These are phyloP conservation scores for Rhizoctonia solani DNA, from an alignment of 1,284 basidiomycete species.

Conservation along the genomic window DNA sequence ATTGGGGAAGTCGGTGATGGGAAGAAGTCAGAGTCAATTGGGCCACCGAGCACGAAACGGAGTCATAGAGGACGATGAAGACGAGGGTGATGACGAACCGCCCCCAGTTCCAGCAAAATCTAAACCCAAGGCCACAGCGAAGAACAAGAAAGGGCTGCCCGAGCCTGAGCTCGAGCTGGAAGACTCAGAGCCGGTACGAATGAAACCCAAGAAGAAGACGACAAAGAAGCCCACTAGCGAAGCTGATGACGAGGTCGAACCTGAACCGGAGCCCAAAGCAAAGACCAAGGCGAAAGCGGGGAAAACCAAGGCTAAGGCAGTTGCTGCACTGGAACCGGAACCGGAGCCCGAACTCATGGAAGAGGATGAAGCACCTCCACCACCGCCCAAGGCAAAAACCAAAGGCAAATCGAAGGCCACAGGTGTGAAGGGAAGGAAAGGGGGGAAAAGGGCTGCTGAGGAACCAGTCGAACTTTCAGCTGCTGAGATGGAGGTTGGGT, in stretches of 20 bases:
- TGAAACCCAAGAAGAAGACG: background rate
- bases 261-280: slow-evolving; percentile 9
- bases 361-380: background rate
- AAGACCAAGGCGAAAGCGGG: slow-evolving; percentile 3
- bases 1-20: slow-evolving; percentile 1
- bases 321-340: slow-evolving; percentile 10
- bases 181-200: background rate
- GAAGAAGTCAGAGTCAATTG: slow-evolving; percentile 28
- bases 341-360: slow-evolving; percentile 3
- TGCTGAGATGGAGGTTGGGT: background rate
- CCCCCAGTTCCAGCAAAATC: slow-evolving; percentile 5
- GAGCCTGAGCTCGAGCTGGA: slow-evolving; percentile 1
- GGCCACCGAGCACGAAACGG: background rate
- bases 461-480: background rate
- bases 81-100: slow-evolving; percentile 6
- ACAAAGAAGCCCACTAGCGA: background rate
- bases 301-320: slow-evolving; percentile 9
- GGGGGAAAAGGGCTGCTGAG: background rate
- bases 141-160: background rate
- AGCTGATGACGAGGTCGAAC: slow-evolving; percentile 9
- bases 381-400: background rate
- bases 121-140: background rate
- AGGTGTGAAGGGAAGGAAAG: background rate
- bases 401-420: background rate
- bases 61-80: slow-evolving; percentile 2